phyloP scores from a whole-genome alignment of 108 stramenopile species.

The Pseudonitzschia delicatissima region DNA sequence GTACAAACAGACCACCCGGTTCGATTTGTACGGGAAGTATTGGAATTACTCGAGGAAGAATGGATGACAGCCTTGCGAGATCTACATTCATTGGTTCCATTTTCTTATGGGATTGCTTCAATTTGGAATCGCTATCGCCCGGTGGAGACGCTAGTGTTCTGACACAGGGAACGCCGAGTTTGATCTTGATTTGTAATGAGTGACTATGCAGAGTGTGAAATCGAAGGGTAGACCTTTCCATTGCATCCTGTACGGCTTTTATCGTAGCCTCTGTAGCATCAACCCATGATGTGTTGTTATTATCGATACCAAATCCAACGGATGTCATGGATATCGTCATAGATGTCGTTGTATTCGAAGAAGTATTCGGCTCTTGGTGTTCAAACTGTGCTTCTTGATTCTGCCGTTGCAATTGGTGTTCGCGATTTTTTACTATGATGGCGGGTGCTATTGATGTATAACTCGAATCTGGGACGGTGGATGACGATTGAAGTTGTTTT shows the following conservation, averaged over 20 bases:
- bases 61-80: slow-evolving; percentile 6
- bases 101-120: not conserved
- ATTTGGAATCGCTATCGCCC: slow-evolving; percentile 3
- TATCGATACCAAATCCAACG: slow-evolving; percentile 47
- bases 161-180: slow-evolving; percentile 50
- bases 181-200: slow-evolving; percentile 29
- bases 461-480: not conserved
- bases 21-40: slow-evolving; percentile 26
- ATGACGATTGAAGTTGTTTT: not conserved
- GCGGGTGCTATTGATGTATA: slow-evolving; percentile 5
- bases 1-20: slow-evolving; percentile 39
- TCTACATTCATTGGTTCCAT: slow-evolving; percentile 30
- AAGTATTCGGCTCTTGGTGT: not conserved
- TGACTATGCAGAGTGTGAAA: slow-evolving; percentile 2
- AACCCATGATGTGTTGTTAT: not conserved
- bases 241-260: slow-evolving; percentile 47
- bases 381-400: not conserved
- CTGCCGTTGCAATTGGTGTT: not conserved
- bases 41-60: slow-evolving; percentile 23
- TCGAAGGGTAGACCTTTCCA: slow-evolving; percentile 35
- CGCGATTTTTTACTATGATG: not conserved
- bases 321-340: slow-evolving; percentile 26
- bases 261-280: slow-evolving; percentile 52
- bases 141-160: too few relatives aligned
- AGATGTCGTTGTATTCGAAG: not conserved